These are phyloP conservation scores for Aspergillus pseudoterreus DNA, from an alignment of 2,329 filamentous ascomycete species.

Conservation along the genomic window DNA sequence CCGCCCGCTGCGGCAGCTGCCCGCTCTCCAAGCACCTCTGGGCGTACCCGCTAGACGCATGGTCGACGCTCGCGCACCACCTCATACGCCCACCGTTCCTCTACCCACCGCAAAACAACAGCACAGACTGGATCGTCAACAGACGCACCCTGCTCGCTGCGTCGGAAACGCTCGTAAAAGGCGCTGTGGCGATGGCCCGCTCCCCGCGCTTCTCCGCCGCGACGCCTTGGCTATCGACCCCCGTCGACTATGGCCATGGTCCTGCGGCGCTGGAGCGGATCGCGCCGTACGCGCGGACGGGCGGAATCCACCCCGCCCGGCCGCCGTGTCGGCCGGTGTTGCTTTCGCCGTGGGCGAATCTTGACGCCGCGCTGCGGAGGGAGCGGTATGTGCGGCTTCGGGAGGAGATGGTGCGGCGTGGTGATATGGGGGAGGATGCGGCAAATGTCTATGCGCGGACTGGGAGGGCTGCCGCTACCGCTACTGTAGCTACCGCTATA, in stretches of 20 bases:
- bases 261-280: background rate
- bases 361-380: background rate
- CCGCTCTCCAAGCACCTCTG: constrained; percentile 45
- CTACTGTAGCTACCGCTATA: too few species aligned
- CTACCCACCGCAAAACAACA: background rate
- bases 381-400: background rate
- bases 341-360: background rate
- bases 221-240: background rate
- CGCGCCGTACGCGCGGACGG: background rate
- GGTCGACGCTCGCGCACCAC: constrained; percentile 40
- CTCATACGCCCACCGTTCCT: constrained; percentile 11
- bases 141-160: background rate
- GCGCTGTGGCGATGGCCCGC: background rate
- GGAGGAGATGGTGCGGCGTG: background rate
- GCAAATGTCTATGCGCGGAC: too few species aligned
- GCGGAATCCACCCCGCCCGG: background rate
- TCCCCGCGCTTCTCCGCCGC: background rate
- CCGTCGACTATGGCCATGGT: background rate
- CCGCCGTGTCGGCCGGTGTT: background rate
- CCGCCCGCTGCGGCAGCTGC: constrained; percentile 35
- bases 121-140: background rate
- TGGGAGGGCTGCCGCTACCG: too few species aligned
- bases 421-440: background rate
- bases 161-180: background rate
- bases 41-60: constrained; percentile 45